A percentile compares a stretch with the other conserved stretches of the same genome.
These are phyloP conservation scores for Colletotrichum shisoi DNA, from an alignment of 2,329 filamentous ascomycete genomes.

Conservation along the genomic window DNA sequence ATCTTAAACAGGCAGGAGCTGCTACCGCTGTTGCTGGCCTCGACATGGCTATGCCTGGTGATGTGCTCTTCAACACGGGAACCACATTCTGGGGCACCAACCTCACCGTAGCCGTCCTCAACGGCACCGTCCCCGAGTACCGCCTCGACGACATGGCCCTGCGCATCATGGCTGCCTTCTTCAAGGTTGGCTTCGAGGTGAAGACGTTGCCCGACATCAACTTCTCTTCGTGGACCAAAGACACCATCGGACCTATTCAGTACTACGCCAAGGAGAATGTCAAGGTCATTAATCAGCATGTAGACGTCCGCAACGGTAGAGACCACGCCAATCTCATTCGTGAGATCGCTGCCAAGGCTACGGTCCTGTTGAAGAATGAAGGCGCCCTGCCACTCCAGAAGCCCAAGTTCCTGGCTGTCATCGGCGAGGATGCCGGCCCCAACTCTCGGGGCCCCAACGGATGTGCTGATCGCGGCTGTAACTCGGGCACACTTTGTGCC, in stretches of 20 bases:
- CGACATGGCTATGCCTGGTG: conserved; percentile 90
- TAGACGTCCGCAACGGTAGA: conserved; percentile 77
- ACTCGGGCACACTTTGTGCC: conserved; percentile 72
- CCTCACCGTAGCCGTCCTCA: conserved; percentile 84
- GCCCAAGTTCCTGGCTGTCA: conserved; percentile 76
- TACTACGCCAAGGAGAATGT: conserved; percentile 67
- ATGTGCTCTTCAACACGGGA: conserved; percentile 77
- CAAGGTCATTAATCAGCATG: conserved; percentile 77
- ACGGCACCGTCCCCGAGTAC: conserved; percentile 87
- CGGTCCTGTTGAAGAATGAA: conserved; percentile 88
- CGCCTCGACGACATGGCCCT: conserved; percentile 91
- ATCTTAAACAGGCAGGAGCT: conserved; percentile 70
- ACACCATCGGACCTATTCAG: conserved; percentile 77
- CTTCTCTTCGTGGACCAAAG: conserved; percentile 86
- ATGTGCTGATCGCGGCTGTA: conserved; percentile 72
- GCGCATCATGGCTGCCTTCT: conserved; percentile 77
- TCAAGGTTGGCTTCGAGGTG: conserved; percentile 68
- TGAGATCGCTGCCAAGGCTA: conserved; percentile 78
- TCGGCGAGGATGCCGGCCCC: conserved; percentile 83
- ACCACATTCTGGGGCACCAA: conserved; percentile 84
- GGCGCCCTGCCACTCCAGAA: conserved; percentile 78
- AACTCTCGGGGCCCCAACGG: conserved; percentile 80
- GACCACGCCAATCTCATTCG: conserved; percentile 75
- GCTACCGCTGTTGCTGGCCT: conserved; percentile 74
- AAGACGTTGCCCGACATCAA: conserved; percentile 67